phyloP scores from a whole-genome alignment of 208 protist species.

The Leishmania guyanensis region DNA sequence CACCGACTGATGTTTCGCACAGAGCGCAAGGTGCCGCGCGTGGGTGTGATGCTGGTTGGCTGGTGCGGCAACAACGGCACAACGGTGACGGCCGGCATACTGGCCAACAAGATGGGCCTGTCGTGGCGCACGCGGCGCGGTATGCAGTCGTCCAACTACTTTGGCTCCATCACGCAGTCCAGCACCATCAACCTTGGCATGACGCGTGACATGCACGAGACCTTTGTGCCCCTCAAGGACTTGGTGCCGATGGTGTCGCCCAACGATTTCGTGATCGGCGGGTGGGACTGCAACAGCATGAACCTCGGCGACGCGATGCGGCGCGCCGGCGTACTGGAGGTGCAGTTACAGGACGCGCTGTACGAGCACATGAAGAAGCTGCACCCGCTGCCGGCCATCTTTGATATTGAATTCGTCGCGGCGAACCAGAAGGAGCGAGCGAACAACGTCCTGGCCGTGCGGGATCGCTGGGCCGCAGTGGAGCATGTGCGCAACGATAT shows the following conservation, averaged over 20 bases:
- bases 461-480: conserved; percentile 93
- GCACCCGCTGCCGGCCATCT: conserved; percentile 95
- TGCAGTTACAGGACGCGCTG: conserved; percentile 90
- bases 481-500: conserved; percentile 96
- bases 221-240: conserved; percentile 93
- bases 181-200: conserved; percentile 95
- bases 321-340: conserved; percentile 95
- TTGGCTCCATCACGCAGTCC: conserved; percentile 97
- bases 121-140: conserved; percentile 95
- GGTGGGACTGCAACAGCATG: conserved; percentile 97
- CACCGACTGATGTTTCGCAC: conserved; percentile 90
- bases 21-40: conserved; percentile 74
- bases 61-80: conserved; percentile 99
- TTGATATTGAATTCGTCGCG: conserved; percentile 98
- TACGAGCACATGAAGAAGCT: conserved; percentile 91
- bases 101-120: conserved; percentile 95
- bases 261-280: conserved; percentile 97
- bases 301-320: conserved; percentile 96
- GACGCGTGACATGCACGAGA: conserved; percentile 88
- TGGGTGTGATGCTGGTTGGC: conserved; percentile 97
- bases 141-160: conserved; percentile 95
- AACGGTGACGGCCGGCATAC: conserved; percentile 96
- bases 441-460: conserved; percentile 94
- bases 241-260: conserved; percentile 97
- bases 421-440: conserved; percentile 97